Evolutionary conservation across 768 basidiomycete genomes (phyloP).

Genomic region (Hebeloma cylindrosporum): DNA sequence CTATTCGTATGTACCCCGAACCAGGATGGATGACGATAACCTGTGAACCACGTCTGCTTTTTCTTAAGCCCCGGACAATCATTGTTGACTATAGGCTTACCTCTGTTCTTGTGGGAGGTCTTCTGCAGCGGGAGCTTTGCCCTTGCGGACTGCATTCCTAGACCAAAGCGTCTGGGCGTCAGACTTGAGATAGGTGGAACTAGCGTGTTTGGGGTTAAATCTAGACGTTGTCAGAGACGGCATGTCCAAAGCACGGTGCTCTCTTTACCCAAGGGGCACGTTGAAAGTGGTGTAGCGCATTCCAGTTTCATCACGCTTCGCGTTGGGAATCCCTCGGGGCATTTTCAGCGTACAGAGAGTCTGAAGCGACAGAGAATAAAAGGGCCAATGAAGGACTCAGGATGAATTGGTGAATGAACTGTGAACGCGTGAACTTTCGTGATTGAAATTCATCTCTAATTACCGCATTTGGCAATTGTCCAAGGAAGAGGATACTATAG

Average conservation of each 20-base stretch:
- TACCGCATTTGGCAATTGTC: background rate
- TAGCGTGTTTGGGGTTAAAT: conserved; percentile 78
- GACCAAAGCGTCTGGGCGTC: conserved; percentile 76
- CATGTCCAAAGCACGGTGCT: background rate
- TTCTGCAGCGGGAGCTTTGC: conserved; percentile 45
- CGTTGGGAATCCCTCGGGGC: conserved; percentile 83
- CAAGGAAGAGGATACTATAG: background rate
- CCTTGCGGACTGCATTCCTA: conserved; percentile 58
- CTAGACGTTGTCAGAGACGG: conserved; percentile 33
- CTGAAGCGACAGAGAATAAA: background rate
- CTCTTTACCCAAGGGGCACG: conserved; percentile 68
- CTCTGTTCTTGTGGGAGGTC: conserved; percentile 44
- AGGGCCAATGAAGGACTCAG: background rate
- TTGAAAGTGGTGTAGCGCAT: conserved; percentile 80
- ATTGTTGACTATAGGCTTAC: conserved; percentile 30
- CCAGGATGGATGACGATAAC: conserved; percentile 81
- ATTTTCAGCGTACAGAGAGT: conserved; percentile 34
- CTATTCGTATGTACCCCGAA: conserved; percentile 70
- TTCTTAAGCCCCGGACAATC: conserved; percentile 21
- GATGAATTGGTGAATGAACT: background rate
- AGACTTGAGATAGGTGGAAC: conserved; percentile 74
- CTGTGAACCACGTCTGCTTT: conserved; percentile 68
- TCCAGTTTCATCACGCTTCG: conserved; percentile 77
- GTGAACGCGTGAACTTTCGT: background rate
- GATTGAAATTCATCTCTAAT: background rate